phyloP scores from a whole-genome alignment of 169 alveolate genomes.

The Plasmodium coatneyi region DNA sequence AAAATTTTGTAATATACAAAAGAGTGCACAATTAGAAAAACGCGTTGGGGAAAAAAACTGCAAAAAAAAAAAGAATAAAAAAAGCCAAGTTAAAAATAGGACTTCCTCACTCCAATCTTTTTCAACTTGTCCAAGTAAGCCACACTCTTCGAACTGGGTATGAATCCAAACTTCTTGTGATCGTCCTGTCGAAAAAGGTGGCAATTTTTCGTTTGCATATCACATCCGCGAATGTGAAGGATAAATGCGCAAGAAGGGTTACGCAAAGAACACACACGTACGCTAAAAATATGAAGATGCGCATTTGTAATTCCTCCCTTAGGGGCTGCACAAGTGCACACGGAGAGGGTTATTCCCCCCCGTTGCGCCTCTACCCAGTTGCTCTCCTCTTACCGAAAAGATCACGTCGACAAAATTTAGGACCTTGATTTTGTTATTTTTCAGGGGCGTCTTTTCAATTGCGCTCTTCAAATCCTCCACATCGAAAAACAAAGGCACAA shows the following conservation, averaged over 20 bases:
- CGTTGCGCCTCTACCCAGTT: not conserved
- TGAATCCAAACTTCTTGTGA: constrained; percentile 43
- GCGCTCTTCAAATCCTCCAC: constrained; percentile 50
- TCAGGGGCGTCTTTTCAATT: not conserved
- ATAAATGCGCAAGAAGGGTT: not conserved
- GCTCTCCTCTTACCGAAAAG: constrained; percentile 28
- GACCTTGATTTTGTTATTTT: constrained; percentile 39
- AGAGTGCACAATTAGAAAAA: not conserved
- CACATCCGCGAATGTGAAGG: not conserved
- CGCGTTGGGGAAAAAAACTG: not conserved
- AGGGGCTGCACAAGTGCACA: not conserved
- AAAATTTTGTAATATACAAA: not conserved
- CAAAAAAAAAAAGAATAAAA: not conserved
- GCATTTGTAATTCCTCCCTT: not conserved
- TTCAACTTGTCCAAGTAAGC: constrained; percentile 27
- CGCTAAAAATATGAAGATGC: not conserved
- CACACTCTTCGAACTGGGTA: constrained; percentile 58
- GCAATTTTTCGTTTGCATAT: not conserved
- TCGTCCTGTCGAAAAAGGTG: constrained; percentile 26
- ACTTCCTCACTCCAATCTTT: constrained; percentile 28
- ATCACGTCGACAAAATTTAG: constrained; percentile 57
- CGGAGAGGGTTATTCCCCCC: not conserved
- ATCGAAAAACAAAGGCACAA: constrained; percentile 58
- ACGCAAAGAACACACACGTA: not conserved
- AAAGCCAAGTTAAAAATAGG: constrained; percentile 34